These are phyloP conservation scores for Coniochaeta prunicola DNA, from an alignment of 2,329 filamentous ascomycete genomes.

Conservation along the genomic window DNA sequence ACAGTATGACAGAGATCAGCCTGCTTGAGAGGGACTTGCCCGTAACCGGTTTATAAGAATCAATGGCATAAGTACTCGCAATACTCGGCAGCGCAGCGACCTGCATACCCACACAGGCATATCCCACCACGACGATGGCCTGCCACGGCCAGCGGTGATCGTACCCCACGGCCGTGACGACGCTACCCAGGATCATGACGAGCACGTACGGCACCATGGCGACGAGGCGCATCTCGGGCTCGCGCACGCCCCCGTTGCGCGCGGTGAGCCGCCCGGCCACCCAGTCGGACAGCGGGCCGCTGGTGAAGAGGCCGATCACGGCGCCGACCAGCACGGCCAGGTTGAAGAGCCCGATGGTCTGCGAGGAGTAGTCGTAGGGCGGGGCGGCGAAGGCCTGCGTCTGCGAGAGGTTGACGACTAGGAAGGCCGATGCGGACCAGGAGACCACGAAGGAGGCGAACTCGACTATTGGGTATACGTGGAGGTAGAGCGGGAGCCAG, in stretches of 20 bases:
- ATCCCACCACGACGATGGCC: slow-evolving; percentile 40
- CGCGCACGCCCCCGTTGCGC: slow-evolving; percentile 36
- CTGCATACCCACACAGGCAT: slow-evolving; percentile 25
- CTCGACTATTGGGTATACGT: slow-evolving; percentile 55
- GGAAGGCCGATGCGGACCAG: slow-evolving; percentile 35
- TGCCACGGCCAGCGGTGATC: slow-evolving; percentile 40
- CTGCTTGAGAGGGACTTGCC: not conserved
- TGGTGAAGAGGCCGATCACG: slow-evolving; percentile 30
- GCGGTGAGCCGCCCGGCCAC: slow-evolving; percentile 28
- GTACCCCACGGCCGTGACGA: slow-evolving; percentile 39
- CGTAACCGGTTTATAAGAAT: slow-evolving; percentile 50
- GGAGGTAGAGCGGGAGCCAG: slow-evolving; percentile 55
- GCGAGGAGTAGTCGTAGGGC: slow-evolving; percentile 33
- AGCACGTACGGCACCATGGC: slow-evolving; percentile 36
- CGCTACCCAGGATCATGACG: slow-evolving; percentile 35
- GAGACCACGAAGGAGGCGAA: slow-evolving; percentile 55
- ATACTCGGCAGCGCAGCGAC: slow-evolving; percentile 49
- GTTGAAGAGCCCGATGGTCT: slow-evolving; percentile 39
- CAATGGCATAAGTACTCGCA: slow-evolving; percentile 50
- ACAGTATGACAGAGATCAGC: not conserved
- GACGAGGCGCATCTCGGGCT: slow-evolving; percentile 39
- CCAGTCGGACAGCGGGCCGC: slow-evolving; percentile 37
- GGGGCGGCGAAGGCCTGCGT: slow-evolving; percentile 32
- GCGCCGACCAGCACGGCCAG: slow-evolving; percentile 35
- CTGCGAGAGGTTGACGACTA: slow-evolving; percentile 52